Base-by-base conservation (phyloP, 202 grass and related monocot species). In the Panicum virgatum region DNA sequence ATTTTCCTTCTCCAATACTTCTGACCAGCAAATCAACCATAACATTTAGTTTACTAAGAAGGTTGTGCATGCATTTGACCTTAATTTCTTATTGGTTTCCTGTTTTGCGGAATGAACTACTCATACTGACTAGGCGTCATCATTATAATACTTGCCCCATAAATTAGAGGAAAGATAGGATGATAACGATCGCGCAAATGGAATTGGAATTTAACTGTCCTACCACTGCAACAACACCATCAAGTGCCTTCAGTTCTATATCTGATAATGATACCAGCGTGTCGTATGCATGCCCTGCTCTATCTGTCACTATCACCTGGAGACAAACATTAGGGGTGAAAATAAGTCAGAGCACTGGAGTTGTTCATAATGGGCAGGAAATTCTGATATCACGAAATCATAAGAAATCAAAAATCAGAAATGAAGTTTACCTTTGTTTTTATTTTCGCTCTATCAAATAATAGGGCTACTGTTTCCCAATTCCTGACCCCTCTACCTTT, bases 221-320 rank as follows among this genome's bases (percentile, higher is more conserved):
- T 93, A 98, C 96, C 90, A 98, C 92, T 87, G 74, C 78, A 86
- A 98, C 74, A 83, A 98, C 88, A 39, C 96, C 92, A 83, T 95
- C 96, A 77, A 95, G 86, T 80, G 91, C 84, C 77, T 85, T 95
- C 42, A 98, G 77, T 66, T 93, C 89, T 84, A 70, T 82, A 73
- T 95, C 90, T 74, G 92, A 86, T 75, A 95, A 83, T 70, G 88
- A 89, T 88, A 88, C 45, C 81, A 98, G 40, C 40, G 79, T 79
- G 77, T 86, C 87, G 73, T 90, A 91, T 81, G 92, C 96, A 86
- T 98, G 96, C 52, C 92, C 90, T 82, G 90, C 96, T 86, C 92
- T 89, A 60, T 98, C 45, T 62, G 96, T 98, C 22, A 90, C 71
- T 63, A 82, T 91, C 48, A 98, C 96, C 96, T 95, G 86, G 86